Evolutionary conservation across 2,329 filamentous ascomycete species (phyloP), one percentile per base, ranked within the genome.

Genomic region (Aspergillus luchuensis): DNA sequence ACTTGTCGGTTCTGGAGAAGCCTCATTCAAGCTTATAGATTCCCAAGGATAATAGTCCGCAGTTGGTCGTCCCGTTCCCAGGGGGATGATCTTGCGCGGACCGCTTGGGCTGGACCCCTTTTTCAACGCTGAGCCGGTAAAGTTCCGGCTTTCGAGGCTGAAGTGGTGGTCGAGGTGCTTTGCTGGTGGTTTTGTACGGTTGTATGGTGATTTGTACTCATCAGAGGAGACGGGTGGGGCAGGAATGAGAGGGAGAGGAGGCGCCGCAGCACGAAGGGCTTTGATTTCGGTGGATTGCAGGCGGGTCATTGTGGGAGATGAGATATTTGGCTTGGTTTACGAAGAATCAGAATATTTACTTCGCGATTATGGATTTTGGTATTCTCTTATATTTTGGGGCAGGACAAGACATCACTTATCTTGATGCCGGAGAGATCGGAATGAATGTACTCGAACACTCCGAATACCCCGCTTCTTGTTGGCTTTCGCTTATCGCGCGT

Each of bases 41-140:
- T 36, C 5, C 53, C 53, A 56, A 2, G 39, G 53, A 30, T 56
- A 56, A 19, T 47, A 56, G 11, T 56, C 38, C 13, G 53, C 38
- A 5, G 39, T 56, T n/a, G 53, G 53, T n/a, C 53, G 38, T 8
- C 53, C 53, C 2, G 53, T 47, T 3, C 53, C 53, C 0, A 56
- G 15, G 13, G 53, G 8, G 8, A 56, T 47, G 10, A 56, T 47
- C 39, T 30, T 56, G 6, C 53, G 38, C 15, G 17, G 10, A 2
- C 53, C 36, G 5, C 93, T 11, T 6, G 19, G n/a, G 17, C 39
- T 43, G 8, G 39, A 17, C 4, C n/a, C n/a, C 39, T 43, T 43
- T 19, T 43, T 43, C 39, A 43, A 10, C 3, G 39, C 39, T 10
- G 39, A 43, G 8, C 39, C 39, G n/a, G 4, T 4, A 5, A 43